Evolutionary conservation across 768 basidiomycete species (phyloP).

Genomic region (Cystofilobasidium macerans): DNA sequence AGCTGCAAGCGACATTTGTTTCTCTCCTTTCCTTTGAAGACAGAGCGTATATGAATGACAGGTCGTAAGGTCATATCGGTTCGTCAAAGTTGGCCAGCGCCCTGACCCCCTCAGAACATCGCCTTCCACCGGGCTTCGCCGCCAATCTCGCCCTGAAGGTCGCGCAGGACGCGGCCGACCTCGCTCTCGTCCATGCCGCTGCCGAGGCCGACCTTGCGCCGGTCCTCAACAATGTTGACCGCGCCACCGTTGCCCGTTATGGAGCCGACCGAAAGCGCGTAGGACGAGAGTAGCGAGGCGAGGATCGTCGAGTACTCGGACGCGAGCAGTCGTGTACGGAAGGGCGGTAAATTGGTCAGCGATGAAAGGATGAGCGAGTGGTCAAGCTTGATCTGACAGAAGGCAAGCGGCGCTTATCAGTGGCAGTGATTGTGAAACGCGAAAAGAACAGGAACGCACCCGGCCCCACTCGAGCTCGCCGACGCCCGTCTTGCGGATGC

Average conservation of each 20-base stretch:
- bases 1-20: too few relatives aligned
- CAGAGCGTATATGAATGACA: too few relatives aligned
- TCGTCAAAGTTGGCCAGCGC: too few relatives aligned
- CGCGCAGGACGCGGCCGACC: constrained; percentile 72
- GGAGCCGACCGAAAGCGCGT: constrained; percentile 52
- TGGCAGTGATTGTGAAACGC: not conserved
- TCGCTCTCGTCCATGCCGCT: constrained; percentile 76
- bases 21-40: too few relatives aligned
- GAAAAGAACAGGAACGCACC: constrained; percentile 46
- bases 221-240: constrained; percentile 15
- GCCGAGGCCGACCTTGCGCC: constrained; percentile 48
- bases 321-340: constrained; percentile 46
- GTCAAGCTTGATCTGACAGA: constrained; percentile 56
- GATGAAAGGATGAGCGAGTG: constrained; percentile 59
- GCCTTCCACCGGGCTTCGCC: constrained; percentile 35
- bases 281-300: constrained; percentile 63
- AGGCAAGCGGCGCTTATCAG: not conserved
- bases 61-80: too few relatives aligned
- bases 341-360: constrained; percentile 52
- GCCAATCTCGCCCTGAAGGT: constrained; percentile 47
- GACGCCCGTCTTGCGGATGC: constrained; percentile 69
- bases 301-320: constrained; percentile 60
- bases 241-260: not conserved
- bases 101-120: constrained; percentile 30
- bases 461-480: constrained; percentile 79